phyloP scores from a whole-genome alignment of 2,329 filamentous ascomycete species.

The Calonectria montana region DNA sequence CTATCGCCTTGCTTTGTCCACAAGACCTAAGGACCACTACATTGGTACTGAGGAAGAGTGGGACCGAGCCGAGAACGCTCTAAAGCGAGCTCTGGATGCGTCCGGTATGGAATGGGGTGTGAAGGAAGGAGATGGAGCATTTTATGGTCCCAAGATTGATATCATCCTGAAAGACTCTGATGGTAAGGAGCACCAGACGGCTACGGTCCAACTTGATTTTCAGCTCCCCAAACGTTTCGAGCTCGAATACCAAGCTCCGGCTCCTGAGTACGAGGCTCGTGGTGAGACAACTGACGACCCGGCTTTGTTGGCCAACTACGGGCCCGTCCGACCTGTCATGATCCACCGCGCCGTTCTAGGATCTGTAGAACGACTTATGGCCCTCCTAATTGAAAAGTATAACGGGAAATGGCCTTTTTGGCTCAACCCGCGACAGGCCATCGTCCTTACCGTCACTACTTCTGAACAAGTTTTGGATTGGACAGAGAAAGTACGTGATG shows the following conservation, averaged over 20 bases:
- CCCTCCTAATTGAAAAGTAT: constrained; percentile 86
- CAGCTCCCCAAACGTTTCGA: constrained; percentile 87
- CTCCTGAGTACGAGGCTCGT: constrained; percentile 69
- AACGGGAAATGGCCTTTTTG: constrained; percentile 87
- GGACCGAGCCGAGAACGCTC: constrained; percentile 56
- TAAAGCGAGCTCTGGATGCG: constrained; percentile 63
- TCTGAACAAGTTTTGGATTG: constrained; percentile 63
- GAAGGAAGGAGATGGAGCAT: constrained; percentile 86
- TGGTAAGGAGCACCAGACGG: constrained; percentile 89
- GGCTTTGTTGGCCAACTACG: constrained; percentile 61
- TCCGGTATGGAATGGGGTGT: constrained; percentile 79
- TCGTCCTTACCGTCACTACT: constrained; percentile 79
- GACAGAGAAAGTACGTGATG: constrained; percentile 59
- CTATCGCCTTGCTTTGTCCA: constrained; percentile 83
- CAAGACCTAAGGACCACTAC: constrained; percentile 78
- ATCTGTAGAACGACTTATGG: constrained; percentile 86
- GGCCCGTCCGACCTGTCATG: constrained; percentile 77
- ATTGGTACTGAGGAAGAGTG: constrained; percentile 79
- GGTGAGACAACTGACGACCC: constrained; percentile 63
- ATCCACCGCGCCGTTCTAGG: constrained; percentile 88
- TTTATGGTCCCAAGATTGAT: constrained; percentile 94
- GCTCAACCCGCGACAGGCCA: constrained; percentile 83
- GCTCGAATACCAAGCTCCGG: constrained; percentile 78
- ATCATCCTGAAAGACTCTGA: constrained; percentile 83
- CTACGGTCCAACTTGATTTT: constrained; percentile 90